Conservation (phyloP, 352 stramenopile species). For the Globisporangium rhizosaccharum region DNA sequence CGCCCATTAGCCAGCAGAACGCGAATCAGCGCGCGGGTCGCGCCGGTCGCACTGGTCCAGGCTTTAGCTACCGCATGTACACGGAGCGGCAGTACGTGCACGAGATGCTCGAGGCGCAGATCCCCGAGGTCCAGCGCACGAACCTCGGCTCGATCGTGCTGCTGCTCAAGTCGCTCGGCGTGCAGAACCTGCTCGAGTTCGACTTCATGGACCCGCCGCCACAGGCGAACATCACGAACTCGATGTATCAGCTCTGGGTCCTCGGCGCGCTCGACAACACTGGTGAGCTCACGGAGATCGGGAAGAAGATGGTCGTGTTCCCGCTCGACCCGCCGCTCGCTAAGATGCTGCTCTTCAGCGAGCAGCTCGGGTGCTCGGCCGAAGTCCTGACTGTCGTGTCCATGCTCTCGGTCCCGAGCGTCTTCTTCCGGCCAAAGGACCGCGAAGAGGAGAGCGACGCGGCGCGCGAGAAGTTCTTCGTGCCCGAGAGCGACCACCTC, state of each 20-base stretch:
- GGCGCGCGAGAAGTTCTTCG: constrained; percentile 98
- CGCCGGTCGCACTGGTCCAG: constrained; percentile 87
- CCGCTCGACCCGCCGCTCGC: constrained; percentile 94
- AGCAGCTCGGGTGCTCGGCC: constrained; percentile 90
- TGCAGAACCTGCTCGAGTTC: constrained; percentile 96
- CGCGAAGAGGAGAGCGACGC: constrained; percentile 97
- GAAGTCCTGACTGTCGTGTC: constrained; percentile 96
- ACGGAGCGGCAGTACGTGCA: constrained; percentile 96
- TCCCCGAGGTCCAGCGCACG: constrained; percentile 97
- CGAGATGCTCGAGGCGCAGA: constrained; percentile 96
- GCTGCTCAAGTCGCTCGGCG: constrained; percentile 96
- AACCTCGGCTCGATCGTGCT: constrained; percentile 98
- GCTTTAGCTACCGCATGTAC: constrained; percentile 95
- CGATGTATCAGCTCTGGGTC: constrained; percentile 99
- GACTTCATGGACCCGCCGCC: constrained; percentile 99
- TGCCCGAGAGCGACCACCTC: constrained; percentile 97
- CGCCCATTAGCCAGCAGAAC: constrained; percentile 96
- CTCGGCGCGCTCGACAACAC: constrained; percentile 97
- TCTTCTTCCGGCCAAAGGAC: constrained; percentile 97
- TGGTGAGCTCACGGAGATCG: constrained; percentile 94
- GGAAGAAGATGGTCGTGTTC: constrained; percentile 98
- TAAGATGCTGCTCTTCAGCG: constrained; percentile 96
- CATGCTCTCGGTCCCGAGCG: constrained; percentile 96
- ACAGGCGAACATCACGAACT: constrained; percentile 96
- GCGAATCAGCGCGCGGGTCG: constrained; percentile 96